Conservation (phyloP, 83 land plant species). For the Picea engelmannii region DNA sequence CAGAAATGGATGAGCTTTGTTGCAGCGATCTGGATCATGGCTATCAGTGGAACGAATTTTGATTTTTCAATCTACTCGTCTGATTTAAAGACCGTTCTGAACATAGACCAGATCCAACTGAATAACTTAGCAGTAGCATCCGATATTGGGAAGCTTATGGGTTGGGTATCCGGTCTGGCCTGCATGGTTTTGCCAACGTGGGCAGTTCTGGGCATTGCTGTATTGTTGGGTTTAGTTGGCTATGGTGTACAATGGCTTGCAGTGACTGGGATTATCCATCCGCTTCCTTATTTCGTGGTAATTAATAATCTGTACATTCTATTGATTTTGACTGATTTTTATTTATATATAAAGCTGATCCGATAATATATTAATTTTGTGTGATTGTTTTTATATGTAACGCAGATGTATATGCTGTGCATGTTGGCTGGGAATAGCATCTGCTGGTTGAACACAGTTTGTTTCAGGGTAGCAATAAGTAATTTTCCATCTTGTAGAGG, state of each 20-base stretch:
- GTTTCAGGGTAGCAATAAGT: slow-evolving; percentile 12
- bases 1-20: slow-evolving; percentile 69
- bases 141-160: slow-evolving; percentile 75
- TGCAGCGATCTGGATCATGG: slow-evolving; percentile 77
- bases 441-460: slow-evolving; percentile 31
- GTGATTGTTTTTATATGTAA: slow-evolving; percentile 2
- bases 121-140: slow-evolving; percentile 76
- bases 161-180: slow-evolving; percentile 63
- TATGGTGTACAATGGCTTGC: slow-evolving; percentile 65
- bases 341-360: background rate
- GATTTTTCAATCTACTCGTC: slow-evolving; percentile 76
- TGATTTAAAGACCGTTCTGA: slow-evolving; percentile 48
- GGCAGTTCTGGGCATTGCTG: slow-evolving; percentile 56
- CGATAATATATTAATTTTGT: too few relatives aligned
- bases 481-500: slow-evolving; percentile 20
- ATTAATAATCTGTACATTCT: slow-evolving; percentile 3
- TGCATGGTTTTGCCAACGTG: slow-evolving; percentile 55
- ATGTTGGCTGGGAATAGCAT: slow-evolving; percentile 26
- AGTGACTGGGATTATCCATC: slow-evolving; percentile 19
- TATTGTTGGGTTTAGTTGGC: slow-evolving; percentile 44
- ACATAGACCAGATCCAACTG: slow-evolving; percentile 67
- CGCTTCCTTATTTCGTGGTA: slow-evolving; percentile 44
- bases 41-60: slow-evolving; percentile 69
- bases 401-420: slow-evolving; percentile 16
- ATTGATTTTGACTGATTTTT: slow-evolving; percentile 23